Percentiles rank a stretch among this genome's conserved stretches.
These are phyloP conservation scores for Rhizopus arrhizus DNA, from an alignment of 371 early-diverging fungal species.

Conservation along the genomic window DNA sequence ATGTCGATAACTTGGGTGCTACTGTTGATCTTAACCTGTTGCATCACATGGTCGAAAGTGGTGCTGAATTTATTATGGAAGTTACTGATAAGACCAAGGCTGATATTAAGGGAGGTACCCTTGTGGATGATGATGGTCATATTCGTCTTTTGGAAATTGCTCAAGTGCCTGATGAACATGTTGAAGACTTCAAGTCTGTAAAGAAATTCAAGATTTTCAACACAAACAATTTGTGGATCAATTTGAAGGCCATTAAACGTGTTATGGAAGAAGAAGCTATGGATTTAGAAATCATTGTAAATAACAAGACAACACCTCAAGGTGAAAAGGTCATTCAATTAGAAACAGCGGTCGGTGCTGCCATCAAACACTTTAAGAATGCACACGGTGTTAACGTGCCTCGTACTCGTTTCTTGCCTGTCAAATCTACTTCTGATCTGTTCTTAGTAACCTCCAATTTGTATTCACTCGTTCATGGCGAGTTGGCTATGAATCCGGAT, in stretches of 20 bases:
- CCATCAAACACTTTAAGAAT: constrained; percentile 97
- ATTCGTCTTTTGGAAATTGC: constrained; percentile 98
- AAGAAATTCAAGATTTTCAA: constrained; percentile 99
- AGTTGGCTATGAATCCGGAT: constrained; percentile 89
- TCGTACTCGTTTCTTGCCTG: constrained; percentile 97
- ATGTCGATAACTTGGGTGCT: constrained; percentile 99
- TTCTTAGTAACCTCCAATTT: constrained; percentile 97
- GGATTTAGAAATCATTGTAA: constrained; percentile 97
- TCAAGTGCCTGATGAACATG: constrained; percentile 97
- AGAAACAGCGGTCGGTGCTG: constrained; percentile 99
- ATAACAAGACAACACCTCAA: constrained; percentile 85
- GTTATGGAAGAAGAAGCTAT: constrained; percentile 82
- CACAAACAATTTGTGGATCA: constrained; percentile 99
- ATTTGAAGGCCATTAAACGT: constrained; percentile 94
- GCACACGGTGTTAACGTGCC: constrained; percentile 99
- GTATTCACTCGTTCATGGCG: constrained; percentile 92
- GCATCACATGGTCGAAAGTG: constrained; percentile 87
- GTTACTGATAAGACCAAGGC: constrained; percentile 99
- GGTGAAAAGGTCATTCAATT: constrained; percentile 98
- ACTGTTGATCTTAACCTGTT: constrained; percentile 96
- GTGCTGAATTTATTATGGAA: constrained; percentile 98
- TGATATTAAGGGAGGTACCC: constrained; percentile 99
- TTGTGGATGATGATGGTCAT: constrained; percentile 96
- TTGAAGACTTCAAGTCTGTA: constrained; percentile 98
- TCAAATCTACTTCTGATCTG: constrained; percentile 98